Evolutionary conservation across 306 rosid species (phyloP).

Genomic region (Morella rubra): DNA sequence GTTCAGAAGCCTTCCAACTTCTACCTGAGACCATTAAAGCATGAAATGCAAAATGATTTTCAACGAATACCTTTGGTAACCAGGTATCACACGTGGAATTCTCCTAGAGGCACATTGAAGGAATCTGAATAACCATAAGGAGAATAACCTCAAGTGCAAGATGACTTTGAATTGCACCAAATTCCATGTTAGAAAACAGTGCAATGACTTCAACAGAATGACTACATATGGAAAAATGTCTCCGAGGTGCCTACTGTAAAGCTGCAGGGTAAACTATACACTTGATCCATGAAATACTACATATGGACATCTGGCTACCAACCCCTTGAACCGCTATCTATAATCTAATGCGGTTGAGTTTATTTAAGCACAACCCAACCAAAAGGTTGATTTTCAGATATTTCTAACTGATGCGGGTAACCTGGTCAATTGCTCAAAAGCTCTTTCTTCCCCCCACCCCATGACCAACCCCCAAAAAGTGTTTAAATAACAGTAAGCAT

Average conservation of each 20-base stretch:
- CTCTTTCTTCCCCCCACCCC: background rate
- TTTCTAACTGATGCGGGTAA: background rate
- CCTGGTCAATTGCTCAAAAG: background rate
- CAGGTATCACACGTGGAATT: background rate
- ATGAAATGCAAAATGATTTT: background rate
- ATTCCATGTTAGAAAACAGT: background rate
- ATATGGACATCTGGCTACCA: background rate
- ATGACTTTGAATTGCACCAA: background rate
- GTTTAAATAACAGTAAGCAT: background rate
- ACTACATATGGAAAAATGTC: background rate
- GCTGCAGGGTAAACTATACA: background rate
- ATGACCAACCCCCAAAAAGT: too few relatives aligned
- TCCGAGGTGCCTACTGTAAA: background rate
- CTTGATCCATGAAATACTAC: background rate
- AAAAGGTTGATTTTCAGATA: background rate
- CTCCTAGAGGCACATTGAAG: too few relatives aligned
- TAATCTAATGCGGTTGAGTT: background rate
- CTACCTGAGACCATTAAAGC: slow-evolving; percentile 55
- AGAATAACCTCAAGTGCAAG: background rate
- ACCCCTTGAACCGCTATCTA: background rate
- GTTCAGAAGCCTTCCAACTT: slow-evolving; percentile 89
- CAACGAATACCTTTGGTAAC: background rate
- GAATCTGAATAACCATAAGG: background rate
- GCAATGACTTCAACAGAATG: background rate
- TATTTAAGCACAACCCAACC: background rate